phyloP scores from a whole-genome alignment of 805 yeast species.

The Kazachstania kunashirensis region DNA sequence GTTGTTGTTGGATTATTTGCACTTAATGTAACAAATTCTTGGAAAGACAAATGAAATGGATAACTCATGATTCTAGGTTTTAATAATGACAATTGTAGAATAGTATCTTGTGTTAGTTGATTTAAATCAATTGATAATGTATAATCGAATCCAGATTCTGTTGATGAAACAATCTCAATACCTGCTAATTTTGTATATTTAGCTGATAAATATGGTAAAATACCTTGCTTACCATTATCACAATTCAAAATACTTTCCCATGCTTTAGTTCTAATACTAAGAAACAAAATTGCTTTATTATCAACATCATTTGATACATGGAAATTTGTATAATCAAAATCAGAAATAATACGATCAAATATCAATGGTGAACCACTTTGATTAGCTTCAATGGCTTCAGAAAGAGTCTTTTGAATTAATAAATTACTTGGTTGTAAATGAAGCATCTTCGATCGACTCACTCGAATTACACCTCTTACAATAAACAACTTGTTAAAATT shows the following conservation, averaged over 20 bases:
- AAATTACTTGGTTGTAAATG: slow-evolving; percentile 79
- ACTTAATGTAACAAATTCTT: slow-evolving; percentile 62
- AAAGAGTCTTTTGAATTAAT: slow-evolving; percentile 69
- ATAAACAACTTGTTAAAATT: no score
- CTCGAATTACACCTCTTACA: no score
- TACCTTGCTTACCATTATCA: slow-evolving; percentile 8
- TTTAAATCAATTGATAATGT: slow-evolving; percentile 58
- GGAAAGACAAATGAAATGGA: slow-evolving; percentile 82
- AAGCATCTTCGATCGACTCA: no score
- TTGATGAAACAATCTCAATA: slow-evolving; percentile 11
- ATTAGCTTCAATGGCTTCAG: slow-evolving; percentile 39
- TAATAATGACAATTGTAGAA: slow-evolving; percentile 59
- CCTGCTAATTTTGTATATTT: slow-evolving; percentile 17
- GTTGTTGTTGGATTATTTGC: slow-evolving; percentile 19
- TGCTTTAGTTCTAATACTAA: slow-evolving; percentile 28
- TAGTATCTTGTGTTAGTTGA: slow-evolving; percentile 45
- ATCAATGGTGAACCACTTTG: slow-evolving; percentile 22
- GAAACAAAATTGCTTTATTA: slow-evolving; percentile 37
- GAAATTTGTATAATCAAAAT: slow-evolving; percentile 91
- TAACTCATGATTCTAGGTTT: slow-evolving; percentile 87
- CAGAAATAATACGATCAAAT: slow-evolving; percentile 83
- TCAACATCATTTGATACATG: slow-evolving; percentile 66
- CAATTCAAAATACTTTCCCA: slow-evolving; percentile 23
- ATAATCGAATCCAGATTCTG: slow-evolving; percentile 74
- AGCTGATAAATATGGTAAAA: slow-evolving; percentile 15